Percentiles rank a stretch among this genome's conserved stretches.
Evolutionary conservation across 192 early-diverging fungal species (phyloP).

Genomic region (Borealophlyctis nickersoniae): DNA sequence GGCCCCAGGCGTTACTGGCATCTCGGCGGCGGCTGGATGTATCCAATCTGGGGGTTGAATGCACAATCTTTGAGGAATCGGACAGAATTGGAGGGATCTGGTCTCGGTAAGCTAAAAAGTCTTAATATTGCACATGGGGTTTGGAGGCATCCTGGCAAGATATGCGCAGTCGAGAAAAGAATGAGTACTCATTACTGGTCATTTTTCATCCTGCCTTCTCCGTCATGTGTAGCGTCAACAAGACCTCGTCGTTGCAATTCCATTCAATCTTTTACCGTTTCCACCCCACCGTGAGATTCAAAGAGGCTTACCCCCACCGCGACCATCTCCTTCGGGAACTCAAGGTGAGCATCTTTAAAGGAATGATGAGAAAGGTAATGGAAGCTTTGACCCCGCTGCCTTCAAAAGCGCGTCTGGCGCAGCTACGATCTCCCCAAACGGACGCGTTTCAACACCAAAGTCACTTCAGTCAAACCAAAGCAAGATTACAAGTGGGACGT

Average conservation of each 20-base stretch:
- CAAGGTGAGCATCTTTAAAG: no score
- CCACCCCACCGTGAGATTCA: constrained; percentile 21
- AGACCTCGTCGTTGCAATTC: constrained; percentile 23
- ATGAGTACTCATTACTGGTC: neutral
- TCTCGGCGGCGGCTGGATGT: constrained; percentile 17
- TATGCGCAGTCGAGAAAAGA: no score
- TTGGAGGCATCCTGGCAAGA: no score
- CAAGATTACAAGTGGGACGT: neutral
- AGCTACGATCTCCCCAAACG: constrained; percentile 9
- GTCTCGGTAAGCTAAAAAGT: constrained; percentile 2
- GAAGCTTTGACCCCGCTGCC: no score
- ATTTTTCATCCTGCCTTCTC: no score
- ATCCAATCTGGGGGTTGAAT: constrained; percentile 12
- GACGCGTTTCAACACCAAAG: constrained; percentile 15
- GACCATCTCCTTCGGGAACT: constrained; percentile 19
- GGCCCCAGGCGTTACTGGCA: constrained; percentile 9
- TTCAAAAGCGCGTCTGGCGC: constrained; percentile 6
- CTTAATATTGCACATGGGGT: neutral
- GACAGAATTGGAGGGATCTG: constrained; percentile 16
- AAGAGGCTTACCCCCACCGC: constrained; percentile 7
- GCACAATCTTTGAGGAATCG: constrained; percentile 14
- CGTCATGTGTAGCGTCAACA: constrained; percentile 24
- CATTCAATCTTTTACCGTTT: constrained; percentile 23
- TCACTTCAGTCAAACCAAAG: neutral
- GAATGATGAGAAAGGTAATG: no score